These are phyloP conservation scores for Aspergillus hiratsukae DNA, from an alignment of 2,329 filamentous ascomycete species.

Conservation along the genomic window DNA sequence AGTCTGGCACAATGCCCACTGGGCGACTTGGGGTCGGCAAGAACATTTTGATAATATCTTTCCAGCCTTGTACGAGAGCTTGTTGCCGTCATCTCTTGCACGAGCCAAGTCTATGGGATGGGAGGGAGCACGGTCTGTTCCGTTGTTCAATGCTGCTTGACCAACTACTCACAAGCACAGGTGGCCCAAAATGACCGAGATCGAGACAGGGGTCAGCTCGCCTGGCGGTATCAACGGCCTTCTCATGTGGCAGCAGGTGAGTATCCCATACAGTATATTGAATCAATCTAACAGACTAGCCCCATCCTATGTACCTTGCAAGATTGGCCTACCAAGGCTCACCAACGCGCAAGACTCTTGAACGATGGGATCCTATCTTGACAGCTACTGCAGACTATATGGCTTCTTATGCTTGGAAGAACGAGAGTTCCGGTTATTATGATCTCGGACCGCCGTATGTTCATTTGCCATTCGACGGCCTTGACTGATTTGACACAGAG, in stretches of 20 bases:
- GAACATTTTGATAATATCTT: conserved; percentile 11
- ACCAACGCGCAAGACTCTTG: conserved; percentile 3
- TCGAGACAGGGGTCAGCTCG: conserved; percentile 9
- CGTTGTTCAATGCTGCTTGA: background rate
- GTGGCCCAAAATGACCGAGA: conserved; percentile 16
- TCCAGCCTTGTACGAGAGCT: conserved; percentile 6
- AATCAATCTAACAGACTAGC: background rate
- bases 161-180: background rate
- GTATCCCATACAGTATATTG: background rate
- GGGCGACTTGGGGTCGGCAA: conserved; percentile 14
- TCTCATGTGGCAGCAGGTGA: conserved; percentile 14
- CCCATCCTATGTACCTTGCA: conserved; percentile 14
- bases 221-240: conserved; percentile 13
- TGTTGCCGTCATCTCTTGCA: conserved; percentile 8
- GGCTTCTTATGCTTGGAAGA: conserved; percentile 13
- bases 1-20: conserved; percentile 15
- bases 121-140: conserved; percentile 9
- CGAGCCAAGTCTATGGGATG: conserved; percentile 10
- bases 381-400: conserved; percentile 12
- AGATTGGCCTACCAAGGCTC: conserved; percentile 9
- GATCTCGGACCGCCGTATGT: conserved; percentile 14
- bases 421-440: conserved; percentile 9
- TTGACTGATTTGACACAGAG: background rate
- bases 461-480: background rate
- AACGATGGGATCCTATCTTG: conserved; percentile 9